phyloP scores from a whole-genome alignment of 1,139 yeast species.

The Citeromyces hawaiiensis region DNA sequence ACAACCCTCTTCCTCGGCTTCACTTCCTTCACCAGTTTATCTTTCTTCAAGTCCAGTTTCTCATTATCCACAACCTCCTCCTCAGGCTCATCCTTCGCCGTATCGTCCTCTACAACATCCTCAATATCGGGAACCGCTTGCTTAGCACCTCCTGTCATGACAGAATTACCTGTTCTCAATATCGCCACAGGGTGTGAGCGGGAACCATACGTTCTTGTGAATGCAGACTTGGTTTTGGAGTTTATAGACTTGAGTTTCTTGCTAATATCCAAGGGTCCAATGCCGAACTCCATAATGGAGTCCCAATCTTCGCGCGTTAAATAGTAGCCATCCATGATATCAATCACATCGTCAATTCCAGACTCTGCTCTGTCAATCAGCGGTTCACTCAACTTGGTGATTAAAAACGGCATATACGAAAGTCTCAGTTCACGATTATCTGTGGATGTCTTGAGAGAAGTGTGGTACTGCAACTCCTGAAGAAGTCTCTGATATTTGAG shows the following conservation, averaged over 20 bases:
- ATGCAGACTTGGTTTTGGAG: conserved; percentile 65
- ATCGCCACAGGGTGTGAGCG: conserved; percentile 77
- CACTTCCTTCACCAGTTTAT: conserved; percentile 38
- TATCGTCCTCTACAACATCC: conserved; percentile 29
- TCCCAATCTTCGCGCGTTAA: conserved; percentile 92
- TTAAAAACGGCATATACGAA: conserved; percentile 61
- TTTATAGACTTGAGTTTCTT: conserved; percentile 46
- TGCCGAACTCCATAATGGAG: conserved; percentile 64
- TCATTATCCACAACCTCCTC: conserved; percentile 24
- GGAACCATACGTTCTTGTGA: conserved; percentile 74
- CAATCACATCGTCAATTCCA: conserved; percentile 55
- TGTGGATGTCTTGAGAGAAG: conserved; percentile 68
- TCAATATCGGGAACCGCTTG: conserved; percentile 40
- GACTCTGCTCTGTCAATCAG: conserved; percentile 36
- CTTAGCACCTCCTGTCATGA: conserved; percentile 24
- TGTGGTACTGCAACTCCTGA: conserved; percentile 83
- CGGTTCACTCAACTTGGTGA: conserved; percentile 42
- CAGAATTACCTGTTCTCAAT: conserved; percentile 52
- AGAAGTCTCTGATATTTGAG: conserved; percentile 67
- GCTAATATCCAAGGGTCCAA: conserved; percentile 40
- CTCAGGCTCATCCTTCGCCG: conserved; percentile 35
- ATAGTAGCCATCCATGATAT: conserved; percentile 68
- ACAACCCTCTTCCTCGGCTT: conserved; percentile 19
- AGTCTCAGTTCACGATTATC: conserved; percentile 65
- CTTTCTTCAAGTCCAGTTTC: conserved; percentile 30